phyloP scores from a whole-genome alignment of 371 early-diverging fungal genomes.

The Mortierella sp. region DNA sequence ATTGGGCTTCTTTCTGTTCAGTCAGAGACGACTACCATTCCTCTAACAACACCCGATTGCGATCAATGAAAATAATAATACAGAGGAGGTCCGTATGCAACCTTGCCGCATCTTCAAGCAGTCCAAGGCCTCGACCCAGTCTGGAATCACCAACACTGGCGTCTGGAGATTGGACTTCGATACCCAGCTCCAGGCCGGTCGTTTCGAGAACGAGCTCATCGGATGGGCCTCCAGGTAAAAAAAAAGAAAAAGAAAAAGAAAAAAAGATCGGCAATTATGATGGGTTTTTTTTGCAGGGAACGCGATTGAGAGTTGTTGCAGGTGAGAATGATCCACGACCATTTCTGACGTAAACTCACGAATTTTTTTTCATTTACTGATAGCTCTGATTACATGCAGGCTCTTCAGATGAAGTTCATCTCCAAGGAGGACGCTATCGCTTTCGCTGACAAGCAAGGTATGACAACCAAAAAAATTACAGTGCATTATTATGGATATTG shows the following conservation, averaged over 20 bases:
- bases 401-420: constrained; percentile 86
- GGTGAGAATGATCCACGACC: background rate
- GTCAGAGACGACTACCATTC: background rate
- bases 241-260: background rate
- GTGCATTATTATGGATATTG: too few species aligned
- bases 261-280: background rate
- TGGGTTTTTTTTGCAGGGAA: too few species aligned
- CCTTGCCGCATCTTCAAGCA: constrained; percentile 92
- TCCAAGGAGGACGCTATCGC: constrained; percentile 91
- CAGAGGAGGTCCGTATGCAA: constrained; percentile 73
- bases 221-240: constrained; percentile 93
- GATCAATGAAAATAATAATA: background rate
- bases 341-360: background rate
- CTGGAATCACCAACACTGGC: constrained; percentile 82
- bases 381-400: constrained; percentile 90
- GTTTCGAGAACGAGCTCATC: constrained; percentile 96
- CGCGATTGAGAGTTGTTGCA: background rate
- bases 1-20: background rate
- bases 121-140: constrained; percentile 89
- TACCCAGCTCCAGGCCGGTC: constrained; percentile 78
- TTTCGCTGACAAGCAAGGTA: constrained; percentile 96
- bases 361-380: background rate
- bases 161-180: constrained; percentile 95
- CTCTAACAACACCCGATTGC: background rate
- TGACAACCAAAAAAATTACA: background rate